Base-by-base conservation (phyloP, 192 early-diverging fungal genomes). In the Linnemannia exigua region DNA sequence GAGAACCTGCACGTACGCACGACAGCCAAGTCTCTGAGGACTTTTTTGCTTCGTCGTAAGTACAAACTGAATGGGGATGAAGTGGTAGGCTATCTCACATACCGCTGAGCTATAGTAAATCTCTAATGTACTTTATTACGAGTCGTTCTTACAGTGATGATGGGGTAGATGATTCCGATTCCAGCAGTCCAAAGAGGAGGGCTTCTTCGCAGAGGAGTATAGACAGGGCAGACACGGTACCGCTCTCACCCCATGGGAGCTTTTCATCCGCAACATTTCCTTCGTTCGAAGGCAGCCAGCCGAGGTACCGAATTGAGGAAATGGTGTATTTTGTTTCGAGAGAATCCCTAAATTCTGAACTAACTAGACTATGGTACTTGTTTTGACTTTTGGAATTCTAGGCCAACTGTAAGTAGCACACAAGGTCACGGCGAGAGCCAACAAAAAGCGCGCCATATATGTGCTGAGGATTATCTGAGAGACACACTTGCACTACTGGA, bases 41-140 rank as follows among this genome's bases (percentile, higher is more conserved):
- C 17, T 70, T 69, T 68, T 80, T 80, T 69, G 79, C 15, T 17
- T 51, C 48, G 15, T 52, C 47, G 79, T 74, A 80, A 22, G 72
- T 63, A 31, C n/a, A 63, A 3, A 31, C 12, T 74, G 14, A 17
- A 17, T 7, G n/a, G 22, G 19, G 19, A 25, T 17, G 28, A 11
- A 61, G n/a, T n/a, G n/a, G n/a, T n/a, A n/a, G n/a, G n/a, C n/a
- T n/a, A n/a, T n/a, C n/a, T n/a, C n/a, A n/a, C n/a, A n/a, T n/a
- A n/a, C n/a, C n/a, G n/a, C n/a, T n/a, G n/a, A n/a, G n/a, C n/a
- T n/a, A n/a, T n/a, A n/a, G n/a, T n/a, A n/a, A n/a, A n/a, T n/a
- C n/a, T n/a, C n/a, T n/a, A n/a, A n/a, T n/a, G n/a, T n/a, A n/a
- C 58, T 20, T 25, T 48, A 33, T 5, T 3, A 31, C 22, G 2